A percentile compares a stretch with the other conserved stretches of the same genome.
Evolutionary conservation across 2,329 filamentous ascomycete genomes (phyloP).

Genomic region (Ceratocystis eucalypticola): DNA sequence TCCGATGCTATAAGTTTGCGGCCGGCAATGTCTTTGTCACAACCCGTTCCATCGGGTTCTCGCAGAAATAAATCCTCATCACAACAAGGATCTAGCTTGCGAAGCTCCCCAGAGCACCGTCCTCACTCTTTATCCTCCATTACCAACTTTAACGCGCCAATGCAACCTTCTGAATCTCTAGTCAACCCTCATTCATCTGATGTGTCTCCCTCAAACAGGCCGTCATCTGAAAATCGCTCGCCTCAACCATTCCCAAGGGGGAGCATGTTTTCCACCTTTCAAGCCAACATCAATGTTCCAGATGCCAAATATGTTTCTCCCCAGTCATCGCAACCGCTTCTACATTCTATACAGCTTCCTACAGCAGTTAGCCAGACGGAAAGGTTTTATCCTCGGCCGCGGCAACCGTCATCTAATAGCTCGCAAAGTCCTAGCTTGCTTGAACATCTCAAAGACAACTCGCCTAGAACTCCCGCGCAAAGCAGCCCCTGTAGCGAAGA

Average conservation of each 20-base stretch:
- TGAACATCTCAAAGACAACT: constrained; percentile 21
- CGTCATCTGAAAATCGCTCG: background rate
- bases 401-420: constrained; percentile 12
- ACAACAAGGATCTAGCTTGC: background rate
- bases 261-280: constrained; percentile 16
- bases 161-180: background rate
- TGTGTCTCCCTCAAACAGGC: background rate
- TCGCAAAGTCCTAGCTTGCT: constrained; percentile 5
- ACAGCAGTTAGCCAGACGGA: background rate
- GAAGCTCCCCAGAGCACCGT: background rate
- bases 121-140: background rate
- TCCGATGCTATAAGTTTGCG: background rate
- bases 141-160: background rate
- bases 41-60: background rate
- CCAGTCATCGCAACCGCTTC: background rate
- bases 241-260: background rate
- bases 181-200: too few species aligned
- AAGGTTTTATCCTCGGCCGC: background rate
- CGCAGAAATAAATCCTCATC: background rate
- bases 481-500: constrained; percentile 30
- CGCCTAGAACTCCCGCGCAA: constrained; percentile 31
- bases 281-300: constrained; percentile 4
- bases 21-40: background rate
- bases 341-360: background rate
- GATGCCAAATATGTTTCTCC: background rate